These are phyloP conservation scores for Moesziomyces parantarcticus DNA, from an alignment of 1,284 basidiomycete species.

Conservation along the genomic window DNA sequence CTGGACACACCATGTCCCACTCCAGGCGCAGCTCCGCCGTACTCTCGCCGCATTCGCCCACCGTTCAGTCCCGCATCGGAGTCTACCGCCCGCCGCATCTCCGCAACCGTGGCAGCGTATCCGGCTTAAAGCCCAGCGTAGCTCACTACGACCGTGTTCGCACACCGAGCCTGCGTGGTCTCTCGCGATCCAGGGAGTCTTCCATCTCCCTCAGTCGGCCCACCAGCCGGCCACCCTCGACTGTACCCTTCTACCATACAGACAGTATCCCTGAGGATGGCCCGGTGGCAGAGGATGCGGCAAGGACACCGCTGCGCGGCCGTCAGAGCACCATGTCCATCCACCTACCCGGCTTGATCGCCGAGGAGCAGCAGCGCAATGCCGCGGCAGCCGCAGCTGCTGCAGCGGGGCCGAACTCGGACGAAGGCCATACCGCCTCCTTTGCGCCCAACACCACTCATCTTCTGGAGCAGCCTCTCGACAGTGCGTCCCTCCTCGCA, in stretches of 20 bases:
- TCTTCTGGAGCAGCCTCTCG: slow-evolving; percentile 40
- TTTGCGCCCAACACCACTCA: slow-evolving; percentile 24
- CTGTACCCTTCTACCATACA: slow-evolving; percentile 31
- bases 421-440: not conserved
- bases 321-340: slow-evolving; percentile 44
- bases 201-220: slow-evolving; percentile 46
- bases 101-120: slow-evolving; percentile 43
- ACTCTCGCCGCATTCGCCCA: slow-evolving; percentile 40
- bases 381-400: slow-evolving; percentile 19
- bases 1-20: slow-evolving; percentile 44
- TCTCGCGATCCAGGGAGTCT: slow-evolving; percentile 51
- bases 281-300: slow-evolving; percentile 11
- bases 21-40: slow-evolving; percentile 43
- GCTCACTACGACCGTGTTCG: slow-evolving; percentile 60
- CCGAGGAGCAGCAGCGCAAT: slow-evolving; percentile 45
- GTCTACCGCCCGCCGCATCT: slow-evolving; percentile 59
- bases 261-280: slow-evolving; percentile 49
- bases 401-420: slow-evolving; percentile 1
- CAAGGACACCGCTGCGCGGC: slow-evolving; percentile 18
- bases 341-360: slow-evolving; percentile 42
- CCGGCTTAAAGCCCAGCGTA: slow-evolving; percentile 48
- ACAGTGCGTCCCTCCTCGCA: slow-evolving; percentile 41
- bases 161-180: slow-evolving; percentile 55
- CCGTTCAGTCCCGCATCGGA: slow-evolving; percentile 32
- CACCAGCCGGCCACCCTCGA: slow-evolving; percentile 43